Evolutionary conservation across 2,329 filamentous ascomycete genomes (phyloP).

Genomic region (Tolypocladium tropicale): DNA sequence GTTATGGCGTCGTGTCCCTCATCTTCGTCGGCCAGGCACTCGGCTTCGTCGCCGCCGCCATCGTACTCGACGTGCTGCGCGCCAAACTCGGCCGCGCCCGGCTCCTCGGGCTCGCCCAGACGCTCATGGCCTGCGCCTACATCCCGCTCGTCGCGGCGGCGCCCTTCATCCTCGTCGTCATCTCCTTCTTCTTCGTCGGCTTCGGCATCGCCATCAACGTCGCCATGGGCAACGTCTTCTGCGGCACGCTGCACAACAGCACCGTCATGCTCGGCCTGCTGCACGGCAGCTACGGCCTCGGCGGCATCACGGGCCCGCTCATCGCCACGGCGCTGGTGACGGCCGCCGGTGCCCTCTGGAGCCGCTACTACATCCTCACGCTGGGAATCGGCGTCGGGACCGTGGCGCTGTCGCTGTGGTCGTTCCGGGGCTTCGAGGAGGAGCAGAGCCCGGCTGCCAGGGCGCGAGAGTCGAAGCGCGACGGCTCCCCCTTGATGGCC

Average conservation of each 20-base stretch:
- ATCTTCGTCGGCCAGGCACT: constrained; percentile 72
- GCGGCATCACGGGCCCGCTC: constrained; percentile 57
- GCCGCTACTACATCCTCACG: constrained; percentile 60
- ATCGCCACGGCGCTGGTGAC: constrained; percentile 66
- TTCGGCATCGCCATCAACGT: constrained; percentile 46
- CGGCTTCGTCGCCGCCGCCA: constrained; percentile 66
- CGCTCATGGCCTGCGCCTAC: constrained; percentile 49
- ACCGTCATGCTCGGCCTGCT: constrained; percentile 49
- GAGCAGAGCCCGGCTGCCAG: constrained; percentile 37
- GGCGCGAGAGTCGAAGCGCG: constrained; percentile 10
- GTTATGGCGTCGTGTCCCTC: constrained; percentile 68
- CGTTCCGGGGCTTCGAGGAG: constrained; percentile 60
- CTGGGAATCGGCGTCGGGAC: constrained; percentile 48
- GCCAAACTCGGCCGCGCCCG: constrained; percentile 54
- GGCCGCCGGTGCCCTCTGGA: constrained; percentile 48
- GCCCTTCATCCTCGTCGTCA: constrained; percentile 58
- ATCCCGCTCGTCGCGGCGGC: constrained; percentile 55
- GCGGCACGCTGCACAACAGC: constrained; percentile 40
- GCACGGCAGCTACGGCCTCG: constrained; percentile 59
- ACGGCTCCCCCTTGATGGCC: constrained; percentile 20
- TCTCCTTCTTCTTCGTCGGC: constrained; percentile 59
- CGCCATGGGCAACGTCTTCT: constrained; percentile 49
- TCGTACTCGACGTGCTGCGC: constrained; percentile 55
- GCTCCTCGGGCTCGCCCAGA: constrained; percentile 48
- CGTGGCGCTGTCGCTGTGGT: constrained; percentile 49